Base-by-base conservation (phyloP, 2,329 filamentous ascomycete genomes). In the Ceratocystis albifundus region DNA sequence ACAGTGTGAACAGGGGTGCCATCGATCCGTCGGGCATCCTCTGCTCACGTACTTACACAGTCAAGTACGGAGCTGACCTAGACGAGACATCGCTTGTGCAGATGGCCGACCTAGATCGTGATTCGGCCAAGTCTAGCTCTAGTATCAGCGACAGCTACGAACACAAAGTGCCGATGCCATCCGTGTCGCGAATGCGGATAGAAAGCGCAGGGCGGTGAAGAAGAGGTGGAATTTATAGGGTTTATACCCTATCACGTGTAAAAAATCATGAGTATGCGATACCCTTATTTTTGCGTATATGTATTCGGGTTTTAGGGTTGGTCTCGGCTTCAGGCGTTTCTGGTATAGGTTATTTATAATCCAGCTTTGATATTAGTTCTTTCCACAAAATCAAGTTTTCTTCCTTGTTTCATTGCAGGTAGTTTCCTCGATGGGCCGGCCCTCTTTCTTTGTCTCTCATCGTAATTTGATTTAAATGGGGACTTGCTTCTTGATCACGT, bases 31-130 rank as follows among this genome's bases (percentile, higher is more conserved):
- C 48, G 3, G 66, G 55, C 17, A 67, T 67, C 25, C 45, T 67
- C 5, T 67, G 55, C 30, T 63, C 57, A 25, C 55, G 63, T 25
- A 57, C 62, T 20, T 67, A 65, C 32, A 63, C 57, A 22, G 63
- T 67, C 32, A 67, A 65, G 25, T 65, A 67, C 62, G 65, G 48
- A 2, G 32, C 55, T 20, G 66, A 67, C 7, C 50, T 22, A 12
- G 66, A 67, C 46, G 66, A 67, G 41, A 65, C 63, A 17, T 44
- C 57, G 22, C 44, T 67, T 20, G 64, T 67, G 20, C 63, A 62
- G 6, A 67, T 67, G 66, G 63, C 57, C 17, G 66, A 67, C 32
- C 32, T 67, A 20, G 66, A 67, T 20, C 55, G 63, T n/a, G 25
- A 36, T 28, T 61, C 53, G 20, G 63, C 50, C 32, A 8, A 30